A percentile compares a stretch with the other conserved stretches of the same genome.
These are phyloP conservation scores for Schizothecium vesticola DNA, from an alignment of 495 filamentous ascomycete species.

Conservation along the genomic window DNA sequence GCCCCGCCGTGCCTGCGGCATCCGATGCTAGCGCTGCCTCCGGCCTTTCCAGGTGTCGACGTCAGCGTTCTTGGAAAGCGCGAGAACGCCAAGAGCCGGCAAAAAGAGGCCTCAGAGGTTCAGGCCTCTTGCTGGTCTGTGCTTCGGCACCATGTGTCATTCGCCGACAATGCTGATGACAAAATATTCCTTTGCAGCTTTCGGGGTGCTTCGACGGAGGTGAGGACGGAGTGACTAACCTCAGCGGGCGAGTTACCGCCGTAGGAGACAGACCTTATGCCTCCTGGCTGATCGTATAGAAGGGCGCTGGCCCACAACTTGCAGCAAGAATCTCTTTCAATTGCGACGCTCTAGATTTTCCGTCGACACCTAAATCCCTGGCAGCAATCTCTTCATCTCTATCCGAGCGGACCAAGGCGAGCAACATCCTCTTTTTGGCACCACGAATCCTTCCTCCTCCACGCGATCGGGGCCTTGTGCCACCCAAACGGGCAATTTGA, in stretches of 20 bases:
- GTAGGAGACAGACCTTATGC: not conserved
- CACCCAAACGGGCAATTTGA: not conserved
- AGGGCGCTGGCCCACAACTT: not conserved
- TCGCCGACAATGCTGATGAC: not conserved
- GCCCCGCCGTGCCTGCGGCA: not conserved
- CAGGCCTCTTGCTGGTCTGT: not conserved
- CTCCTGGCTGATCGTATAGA: not conserved
- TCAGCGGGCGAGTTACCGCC: not conserved
- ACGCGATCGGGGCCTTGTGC: not conserved
- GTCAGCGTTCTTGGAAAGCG: not conserved
- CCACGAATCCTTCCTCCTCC: not conserved
- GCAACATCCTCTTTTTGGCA: not conserved
- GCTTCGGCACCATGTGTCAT: not conserved
- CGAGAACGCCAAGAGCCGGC: not conserved
- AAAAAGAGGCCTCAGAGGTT: not conserved
- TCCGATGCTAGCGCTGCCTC: not conserved
- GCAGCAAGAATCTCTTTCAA: not conserved
- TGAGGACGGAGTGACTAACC: not conserved
- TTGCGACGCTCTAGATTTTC: not conserved
- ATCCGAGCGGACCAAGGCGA: not conserved
- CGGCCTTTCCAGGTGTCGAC: not conserved
- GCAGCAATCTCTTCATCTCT: not conserved
- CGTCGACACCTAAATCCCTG: not conserved
- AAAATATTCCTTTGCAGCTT: not conserved
- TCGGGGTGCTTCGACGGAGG: not conserved